phyloP scores from a whole-genome alignment of 345 rosid genomes.

The Draba incana region DNA sequence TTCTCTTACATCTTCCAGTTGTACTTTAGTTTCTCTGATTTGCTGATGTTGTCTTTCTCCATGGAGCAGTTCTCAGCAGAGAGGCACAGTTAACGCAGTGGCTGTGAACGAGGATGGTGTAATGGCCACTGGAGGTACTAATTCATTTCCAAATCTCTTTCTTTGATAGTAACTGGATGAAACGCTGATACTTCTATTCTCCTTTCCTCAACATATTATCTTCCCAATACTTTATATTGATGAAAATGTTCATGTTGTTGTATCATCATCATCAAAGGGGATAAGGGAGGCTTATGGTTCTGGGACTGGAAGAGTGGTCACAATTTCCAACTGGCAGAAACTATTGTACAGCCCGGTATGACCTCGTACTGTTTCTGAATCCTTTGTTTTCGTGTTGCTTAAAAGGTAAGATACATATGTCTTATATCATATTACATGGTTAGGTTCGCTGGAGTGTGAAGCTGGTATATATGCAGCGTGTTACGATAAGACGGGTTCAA shows the following conservation, averaged over 20 bases:
- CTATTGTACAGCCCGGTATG: constrained; percentile 51
- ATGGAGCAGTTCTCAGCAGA: constrained; percentile 86
- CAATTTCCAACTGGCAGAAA: constrained; percentile 79
- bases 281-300: constrained; percentile 88
- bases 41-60: not conserved
- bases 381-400: not conserved
- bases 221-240: not conserved
- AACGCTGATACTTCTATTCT: not conserved
- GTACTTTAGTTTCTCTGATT: not conserved
- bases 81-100: constrained; percentile 90
- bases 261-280: constrained; percentile 46
- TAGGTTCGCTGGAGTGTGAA: constrained; percentile 94
- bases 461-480: constrained; percentile 79
- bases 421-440: constrained; percentile 6
- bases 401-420: not conserved
- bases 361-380: constrained; percentile 1
- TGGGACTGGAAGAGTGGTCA: constrained; percentile 99
- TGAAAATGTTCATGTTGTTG: constrained; percentile 3
- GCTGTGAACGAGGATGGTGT: constrained; percentile 97
- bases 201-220: not conserved
- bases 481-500: constrained; percentile 77
- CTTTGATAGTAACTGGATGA: not conserved
- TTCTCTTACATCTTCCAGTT: not conserved
- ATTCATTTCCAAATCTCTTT: constrained; percentile 1
- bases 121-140: constrained; percentile 90